Evolutionary conservation across 208 protist genomes (phyloP), one percentile per base, ranked within the genome.

Genomic region (Trypanosoma avium): DNA sequence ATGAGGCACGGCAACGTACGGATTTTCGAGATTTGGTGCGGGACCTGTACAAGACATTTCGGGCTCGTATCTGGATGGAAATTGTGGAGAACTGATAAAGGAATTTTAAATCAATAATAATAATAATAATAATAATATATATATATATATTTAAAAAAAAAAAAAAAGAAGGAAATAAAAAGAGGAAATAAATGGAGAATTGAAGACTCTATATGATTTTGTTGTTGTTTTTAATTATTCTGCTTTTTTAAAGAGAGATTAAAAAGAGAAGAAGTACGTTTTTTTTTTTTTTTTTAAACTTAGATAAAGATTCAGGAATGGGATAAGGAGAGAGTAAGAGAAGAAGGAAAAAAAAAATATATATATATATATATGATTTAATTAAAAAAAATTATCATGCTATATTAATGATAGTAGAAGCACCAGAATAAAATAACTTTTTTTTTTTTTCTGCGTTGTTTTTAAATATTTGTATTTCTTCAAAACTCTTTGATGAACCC

Each of bases 61-160:
- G 85, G 5, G 91, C 88, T 8, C 73, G 91, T 24, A 97, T 97
- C 35, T 97, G 91, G 88, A 97, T 97, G 91, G 86, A 94, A 59
- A 38, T 79, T 35, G 81, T 95, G 13, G 84, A 92, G 29, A 54
- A 67, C 21, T 89, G 73, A 56, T n/a, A n/a, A n/a, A n/a, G n/a
- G n/a, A n/a, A n/a, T n/a, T n/a, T n/a, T n/a, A n/a, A n/a, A n/a
- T 33, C 7, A 36, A 9, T 26, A 64, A 21, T 30, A 30, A 54
- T 26, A 29, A 24, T 12, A 5, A 3, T 12, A 64, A 36, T 27
- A 62, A 38, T 9, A 33, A 29, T 35, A 56, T 24, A 42, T 13
- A 43, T 26, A 24, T 49, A 35, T 2, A 17, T 13, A 35, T 21
- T 7, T n/a, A 24, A 49, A 49, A 46, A 61, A 24, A 49, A 61